phyloP scores from a whole-genome alignment of 208 protist genomes.

The Spironucleus salmonicida region DNA sequence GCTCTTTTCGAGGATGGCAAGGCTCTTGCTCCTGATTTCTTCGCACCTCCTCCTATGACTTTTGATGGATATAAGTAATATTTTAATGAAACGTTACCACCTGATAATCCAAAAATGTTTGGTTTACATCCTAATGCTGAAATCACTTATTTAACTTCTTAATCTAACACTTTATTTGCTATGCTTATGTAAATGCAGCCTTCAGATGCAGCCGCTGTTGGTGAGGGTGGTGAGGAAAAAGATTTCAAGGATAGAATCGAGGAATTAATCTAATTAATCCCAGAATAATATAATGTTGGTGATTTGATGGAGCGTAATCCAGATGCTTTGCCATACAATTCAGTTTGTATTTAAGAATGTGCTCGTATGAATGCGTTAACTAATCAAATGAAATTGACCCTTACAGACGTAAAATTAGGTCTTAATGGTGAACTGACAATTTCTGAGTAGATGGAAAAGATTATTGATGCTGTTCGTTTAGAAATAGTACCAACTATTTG shows the following conservation, averaged over 20 bases:
- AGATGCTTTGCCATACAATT: slow-evolving; percentile 86
- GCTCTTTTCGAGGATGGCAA: slow-evolving; percentile 24
- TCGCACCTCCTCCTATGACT: slow-evolving; percentile 51
- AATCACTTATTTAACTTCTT: slow-evolving; percentile 82
- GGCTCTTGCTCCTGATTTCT: slow-evolving; percentile 71
- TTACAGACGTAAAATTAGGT: slow-evolving; percentile 84
- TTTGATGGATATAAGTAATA: slow-evolving; percentile 80
- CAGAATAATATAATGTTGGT: too few relatives aligned
- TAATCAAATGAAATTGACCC: slow-evolving; percentile 61
- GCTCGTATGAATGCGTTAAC: slow-evolving; percentile 88
- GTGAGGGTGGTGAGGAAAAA: slow-evolving; percentile 48
- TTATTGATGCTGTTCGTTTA: slow-evolving; percentile 50
- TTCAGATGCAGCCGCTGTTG: slow-evolving; percentile 61
- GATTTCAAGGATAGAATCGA: slow-evolving; percentile 53
- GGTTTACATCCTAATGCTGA: slow-evolving; percentile 94
- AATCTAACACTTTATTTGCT: slow-evolving; percentile 74
- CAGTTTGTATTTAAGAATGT: slow-evolving; percentile 78
- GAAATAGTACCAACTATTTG: slow-evolving; percentile 71
- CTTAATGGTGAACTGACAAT: slow-evolving; percentile 62
- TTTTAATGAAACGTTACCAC: slow-evolving; percentile 64
- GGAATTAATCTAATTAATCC: too few relatives aligned
- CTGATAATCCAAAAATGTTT: slow-evolving; percentile 75
- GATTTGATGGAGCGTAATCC: too few relatives aligned
- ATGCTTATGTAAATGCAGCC: slow-evolving; percentile 83
- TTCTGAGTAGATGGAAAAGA: slow-evolving; percentile 53